phyloP scores from a whole-genome alignment of 257 asterid genomes.

The Scutellaria barbata region DNA sequence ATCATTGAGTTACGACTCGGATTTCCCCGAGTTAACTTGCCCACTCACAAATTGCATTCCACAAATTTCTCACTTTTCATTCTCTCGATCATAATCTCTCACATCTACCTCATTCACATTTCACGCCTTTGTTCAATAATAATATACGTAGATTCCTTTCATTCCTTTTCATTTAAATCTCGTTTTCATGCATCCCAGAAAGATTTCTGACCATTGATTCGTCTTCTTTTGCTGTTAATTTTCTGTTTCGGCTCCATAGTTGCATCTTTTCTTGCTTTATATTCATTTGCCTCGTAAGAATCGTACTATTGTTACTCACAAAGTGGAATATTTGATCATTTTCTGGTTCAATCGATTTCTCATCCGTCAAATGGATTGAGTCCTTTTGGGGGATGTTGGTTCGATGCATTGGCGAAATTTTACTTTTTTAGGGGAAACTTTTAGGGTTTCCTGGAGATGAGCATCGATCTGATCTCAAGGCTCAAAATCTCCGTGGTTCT shows the following conservation, averaged over 20 bases:
- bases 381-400: slow-evolving; percentile 4
- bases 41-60: slow-evolving; percentile 26
- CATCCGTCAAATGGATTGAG: slow-evolving; percentile 11
- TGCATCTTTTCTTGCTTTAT: neutral
- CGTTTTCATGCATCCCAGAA: neutral
- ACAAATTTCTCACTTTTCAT: slow-evolving; percentile 29
- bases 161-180: neutral
- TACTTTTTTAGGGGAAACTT: neutral
- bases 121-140: slow-evolving; percentile 8
- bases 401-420: slow-evolving; percentile 16
- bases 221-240: neutral
- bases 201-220: slow-evolving; percentile 13
- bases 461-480: slow-evolving; percentile 24
- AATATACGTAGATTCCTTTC: neutral
- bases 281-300: neutral
- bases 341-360: slow-evolving; percentile 20
- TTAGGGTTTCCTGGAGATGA: slow-evolving; percentile 28
- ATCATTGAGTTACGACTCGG: too few relatives aligned
- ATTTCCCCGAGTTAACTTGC: slow-evolving; percentile 23
- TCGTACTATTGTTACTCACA: slow-evolving; percentile 3
- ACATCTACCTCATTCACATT: slow-evolving; percentile 7
- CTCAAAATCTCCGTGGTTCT: slow-evolving; percentile 1
- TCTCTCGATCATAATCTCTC: slow-evolving; percentile 7
- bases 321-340: neutral
- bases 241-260: slow-evolving; percentile 8